phyloP scores from a whole-genome alignment of 805 yeast species.

The Candida orba region DNA sequence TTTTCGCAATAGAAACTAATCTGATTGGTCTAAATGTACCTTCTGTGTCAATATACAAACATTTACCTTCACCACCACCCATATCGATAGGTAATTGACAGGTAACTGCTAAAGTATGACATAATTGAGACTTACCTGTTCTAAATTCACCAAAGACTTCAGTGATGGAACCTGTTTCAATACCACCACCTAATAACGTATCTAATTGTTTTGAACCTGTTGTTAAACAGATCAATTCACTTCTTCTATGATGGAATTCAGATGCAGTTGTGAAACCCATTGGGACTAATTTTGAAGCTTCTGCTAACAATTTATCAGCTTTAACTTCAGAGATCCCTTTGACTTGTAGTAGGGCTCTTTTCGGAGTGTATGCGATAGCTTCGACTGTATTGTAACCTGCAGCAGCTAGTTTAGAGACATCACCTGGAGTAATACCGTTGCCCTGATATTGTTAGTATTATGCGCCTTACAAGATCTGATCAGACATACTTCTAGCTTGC shows the following conservation, averaged over 20 bases:
- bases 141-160: slow-evolving; percentile 96
- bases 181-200: slow-evolving; percentile 90
- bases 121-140: slow-evolving; percentile 94
- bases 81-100: slow-evolving; percentile 93
- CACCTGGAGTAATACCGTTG: slow-evolving; percentile 77
- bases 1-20: slow-evolving; percentile 78
- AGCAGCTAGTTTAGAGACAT: slow-evolving; percentile 71
- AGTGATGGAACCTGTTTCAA: slow-evolving; percentile 95
- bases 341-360: slow-evolving; percentile 64
- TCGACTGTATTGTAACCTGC: slow-evolving; percentile 88
- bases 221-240: slow-evolving; percentile 86
- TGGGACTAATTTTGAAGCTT: slow-evolving; percentile 83
- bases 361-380: slow-evolving; percentile 88
- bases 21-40: slow-evolving; percentile 95
- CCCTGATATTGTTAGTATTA: slow-evolving; percentile 32
- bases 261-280: slow-evolving; percentile 97
- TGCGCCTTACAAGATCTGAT: not conserved
- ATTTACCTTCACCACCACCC: slow-evolving; percentile 99
- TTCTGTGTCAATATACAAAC: slow-evolving; percentile 92
- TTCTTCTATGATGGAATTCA: slow-evolving; percentile 82
- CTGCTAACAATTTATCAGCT: slow-evolving; percentile 76
- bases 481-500: slow-evolving; percentile 34
- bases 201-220: slow-evolving; percentile 95
- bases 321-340: slow-evolving; percentile 95
- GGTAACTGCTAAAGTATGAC: slow-evolving; percentile 94